Evolutionary conservation across 352 stramenopile species (phyloP).

Genomic region (Phytophthora aleatoria): DNA sequence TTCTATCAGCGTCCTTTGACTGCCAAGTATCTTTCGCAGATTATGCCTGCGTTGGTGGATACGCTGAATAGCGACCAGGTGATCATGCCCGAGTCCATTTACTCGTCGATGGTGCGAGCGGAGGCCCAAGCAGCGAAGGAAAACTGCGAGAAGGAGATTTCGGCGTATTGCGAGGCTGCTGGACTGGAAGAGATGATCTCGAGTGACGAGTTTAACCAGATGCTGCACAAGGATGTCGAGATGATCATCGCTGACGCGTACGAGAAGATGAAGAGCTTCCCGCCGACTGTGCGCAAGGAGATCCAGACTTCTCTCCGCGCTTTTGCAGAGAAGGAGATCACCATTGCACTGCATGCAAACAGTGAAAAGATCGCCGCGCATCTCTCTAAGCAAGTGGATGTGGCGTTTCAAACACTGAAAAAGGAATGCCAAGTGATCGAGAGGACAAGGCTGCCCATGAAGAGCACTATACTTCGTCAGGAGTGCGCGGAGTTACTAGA

Average conservation of each 20-base stretch:
- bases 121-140: conserved; percentile 71
- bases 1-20: conserved; percentile 82
- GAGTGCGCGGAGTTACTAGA: conserved; percentile 56
- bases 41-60: conserved; percentile 80
- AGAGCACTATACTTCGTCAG: conserved; percentile 49
- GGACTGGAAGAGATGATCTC: conserved; percentile 64
- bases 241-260: conserved; percentile 61
- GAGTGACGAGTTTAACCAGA: conserved; percentile 59
- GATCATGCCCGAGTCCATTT: conserved; percentile 91
- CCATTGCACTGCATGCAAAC: conserved; percentile 68
- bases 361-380: conserved; percentile 63
- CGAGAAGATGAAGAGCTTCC: conserved; percentile 54
- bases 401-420: conserved; percentile 58
- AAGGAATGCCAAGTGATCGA: conserved; percentile 64
- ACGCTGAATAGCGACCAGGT: conserved; percentile 88
- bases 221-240: conserved; percentile 56
- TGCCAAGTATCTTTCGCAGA: conserved; percentile 67
- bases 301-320: conserved; percentile 53
- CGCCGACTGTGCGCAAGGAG: conserved; percentile 62
- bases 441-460: conserved; percentile 64
- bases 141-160: conserved; percentile 65
- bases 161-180: conserved; percentile 67
- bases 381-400: conserved; percentile 62
- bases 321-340: conserved; percentile 74
- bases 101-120: conserved; percentile 83